These are phyloP conservation scores for Oehlia diaphana DNA, from an alignment of 192 early-diverging fungal species.

Conservation along the genomic window DNA sequence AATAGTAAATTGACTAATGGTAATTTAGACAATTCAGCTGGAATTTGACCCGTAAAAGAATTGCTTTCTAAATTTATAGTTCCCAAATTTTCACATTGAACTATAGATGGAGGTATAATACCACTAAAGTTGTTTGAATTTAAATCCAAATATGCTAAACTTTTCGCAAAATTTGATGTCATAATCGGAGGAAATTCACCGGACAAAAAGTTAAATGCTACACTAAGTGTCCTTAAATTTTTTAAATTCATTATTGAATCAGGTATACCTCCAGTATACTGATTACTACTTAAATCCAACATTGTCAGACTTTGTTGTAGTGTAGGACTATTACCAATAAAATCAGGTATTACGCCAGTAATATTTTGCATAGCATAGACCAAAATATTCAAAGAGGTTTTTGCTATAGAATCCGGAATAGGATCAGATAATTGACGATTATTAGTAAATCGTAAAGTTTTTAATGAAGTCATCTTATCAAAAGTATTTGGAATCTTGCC, in stretches of 20 bases:
- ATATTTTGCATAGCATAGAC: not conserved
- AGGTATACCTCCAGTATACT: slow-evolving; percentile 4
- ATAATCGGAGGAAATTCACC: not conserved
- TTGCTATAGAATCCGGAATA: slow-evolving; percentile 1
- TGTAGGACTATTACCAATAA: slow-evolving; percentile 9
- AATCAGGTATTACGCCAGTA: not conserved
- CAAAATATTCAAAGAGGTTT: not conserved
- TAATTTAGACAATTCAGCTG: not conserved
- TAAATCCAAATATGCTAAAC: not conserved
- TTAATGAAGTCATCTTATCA: slow-evolving; percentile 8
- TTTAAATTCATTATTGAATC: slow-evolving; percentile 1
- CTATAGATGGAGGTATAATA: not conserved
- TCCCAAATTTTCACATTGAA: not conserved
- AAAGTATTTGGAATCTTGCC: slow-evolving; percentile 14
- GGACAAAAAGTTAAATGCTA: not conserved
- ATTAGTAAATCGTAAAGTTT: not conserved
- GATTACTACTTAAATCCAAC: slow-evolving; percentile 20
- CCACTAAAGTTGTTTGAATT: not conserved
- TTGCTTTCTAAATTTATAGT: slow-evolving; percentile 1
- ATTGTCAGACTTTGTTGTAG: not conserved
- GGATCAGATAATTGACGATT: slow-evolving; percentile 1
- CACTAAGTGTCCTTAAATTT: not conserved
- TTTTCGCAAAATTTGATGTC: not conserved
- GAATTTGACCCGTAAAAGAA: slow-evolving; percentile 7
- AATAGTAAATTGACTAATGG: too few species aligned